Evolutionary conservation across 2,329 filamentous ascomycete species (phyloP).

Genomic region (Venturia nashicola): DNA sequence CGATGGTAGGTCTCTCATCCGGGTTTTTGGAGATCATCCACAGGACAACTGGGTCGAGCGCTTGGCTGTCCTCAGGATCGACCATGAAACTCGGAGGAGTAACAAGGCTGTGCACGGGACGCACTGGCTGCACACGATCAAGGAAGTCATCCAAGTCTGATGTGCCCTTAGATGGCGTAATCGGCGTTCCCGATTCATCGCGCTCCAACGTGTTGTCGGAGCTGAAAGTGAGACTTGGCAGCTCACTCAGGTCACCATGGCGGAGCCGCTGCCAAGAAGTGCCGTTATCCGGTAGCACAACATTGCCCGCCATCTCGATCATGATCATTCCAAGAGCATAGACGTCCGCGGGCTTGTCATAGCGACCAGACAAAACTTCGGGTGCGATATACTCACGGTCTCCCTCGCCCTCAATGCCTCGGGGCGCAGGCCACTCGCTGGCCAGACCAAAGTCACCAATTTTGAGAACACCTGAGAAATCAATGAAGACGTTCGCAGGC

Average conservation of each 20-base stretch:
- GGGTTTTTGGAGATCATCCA: slow-evolving; percentile 81
- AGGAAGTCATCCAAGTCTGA: slow-evolving; percentile 20
- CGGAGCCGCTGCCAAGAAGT: slow-evolving; percentile 81
- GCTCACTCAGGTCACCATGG: slow-evolving; percentile 76
- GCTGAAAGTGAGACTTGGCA: slow-evolving; percentile 78
- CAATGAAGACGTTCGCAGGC: slow-evolving; percentile 72
- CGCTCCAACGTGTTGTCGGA: slow-evolving; percentile 57
- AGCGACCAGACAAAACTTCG: slow-evolving; percentile 76
- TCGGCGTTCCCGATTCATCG: slow-evolving; percentile 59
- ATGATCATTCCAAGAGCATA: slow-evolving; percentile 92
- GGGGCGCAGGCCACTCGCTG: slow-evolving; percentile 61
- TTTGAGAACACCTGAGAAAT: slow-evolving; percentile 69
- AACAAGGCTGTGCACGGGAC: slow-evolving; percentile 38
- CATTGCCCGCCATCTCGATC: slow-evolving; percentile 88
- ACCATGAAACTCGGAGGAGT: slow-evolving; percentile 81
- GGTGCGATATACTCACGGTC: slow-evolving; percentile 94
- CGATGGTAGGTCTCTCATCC: slow-evolving; percentile 56
- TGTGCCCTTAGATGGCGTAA: slow-evolving; percentile 22
- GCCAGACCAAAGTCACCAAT: slow-evolving; percentile 83
- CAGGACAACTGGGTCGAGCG: slow-evolving; percentile 71
- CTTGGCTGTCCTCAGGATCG: slow-evolving; percentile 57
- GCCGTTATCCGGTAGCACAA: slow-evolving; percentile 86
- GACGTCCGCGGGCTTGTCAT: slow-evolving; percentile 83
- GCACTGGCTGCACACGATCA: slow-evolving; percentile 11
- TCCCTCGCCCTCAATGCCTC: slow-evolving; percentile 76